Evolutionary conservation across 176 grass and related monocot species (phyloP).

Genomic region (Themeda triandra): DNA sequence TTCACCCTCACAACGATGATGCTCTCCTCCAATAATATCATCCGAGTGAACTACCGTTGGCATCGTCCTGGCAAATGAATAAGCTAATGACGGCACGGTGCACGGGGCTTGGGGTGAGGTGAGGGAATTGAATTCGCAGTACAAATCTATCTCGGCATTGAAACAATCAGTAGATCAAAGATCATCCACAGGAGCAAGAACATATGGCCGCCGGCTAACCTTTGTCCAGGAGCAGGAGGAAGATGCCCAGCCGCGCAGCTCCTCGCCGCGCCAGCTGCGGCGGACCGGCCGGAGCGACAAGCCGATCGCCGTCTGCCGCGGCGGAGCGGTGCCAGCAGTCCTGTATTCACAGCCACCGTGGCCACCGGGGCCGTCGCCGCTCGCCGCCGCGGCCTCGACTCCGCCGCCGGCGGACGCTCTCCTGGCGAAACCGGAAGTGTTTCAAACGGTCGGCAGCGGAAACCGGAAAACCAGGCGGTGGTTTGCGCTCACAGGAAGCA

Average conservation of each 20-base stretch:
- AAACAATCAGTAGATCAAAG: neutral
- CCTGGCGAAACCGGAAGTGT: neutral
- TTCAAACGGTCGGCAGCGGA: neutral
- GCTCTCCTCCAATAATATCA: neutral
- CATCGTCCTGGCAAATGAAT: slow-evolving; percentile 24
- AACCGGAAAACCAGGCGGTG: neutral
- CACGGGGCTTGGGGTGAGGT: too few species aligned
- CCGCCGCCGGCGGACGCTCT: neutral
- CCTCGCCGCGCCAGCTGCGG: neutral
- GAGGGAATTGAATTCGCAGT: neutral
- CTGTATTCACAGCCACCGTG: neutral
- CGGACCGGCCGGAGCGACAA: neutral
- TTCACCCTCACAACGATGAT: neutral
- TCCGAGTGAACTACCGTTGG: neutral
- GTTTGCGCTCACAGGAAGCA: slow-evolving; percentile 32
- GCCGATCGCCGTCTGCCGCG: neutral
- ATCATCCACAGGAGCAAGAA: neutral
- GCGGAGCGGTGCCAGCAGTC: neutral
- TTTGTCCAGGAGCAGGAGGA: neutral
- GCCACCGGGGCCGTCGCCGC: too few species aligned
- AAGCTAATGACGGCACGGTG: neutral
- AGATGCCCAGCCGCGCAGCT: neutral
- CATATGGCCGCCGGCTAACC: neutral
- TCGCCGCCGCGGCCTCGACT: too few species aligned
- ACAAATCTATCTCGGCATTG: neutral